Base-by-base conservation (phyloP, 805 yeast species). In the Priceomyces carsonii region DNA sequence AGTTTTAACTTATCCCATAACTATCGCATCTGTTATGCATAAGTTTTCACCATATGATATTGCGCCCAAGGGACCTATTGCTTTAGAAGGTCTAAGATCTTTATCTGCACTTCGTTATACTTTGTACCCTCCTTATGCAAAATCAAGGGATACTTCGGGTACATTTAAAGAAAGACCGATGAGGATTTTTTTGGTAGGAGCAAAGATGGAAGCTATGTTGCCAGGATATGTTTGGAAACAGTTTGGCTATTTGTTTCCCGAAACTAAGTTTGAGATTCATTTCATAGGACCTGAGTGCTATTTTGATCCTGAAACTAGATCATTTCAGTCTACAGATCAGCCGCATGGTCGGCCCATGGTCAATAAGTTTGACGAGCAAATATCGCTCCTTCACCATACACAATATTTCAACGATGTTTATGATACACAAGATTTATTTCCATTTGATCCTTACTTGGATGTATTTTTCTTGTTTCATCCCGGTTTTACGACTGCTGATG, bases 161-260 rank as follows among this genome's bases (percentile, higher is more conserved):
- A 64, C 75, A 26, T 74, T 83, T 58, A 85, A 82, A 51, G 95
- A 89, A 49, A 76, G 96, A 50, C 95, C 98, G 18, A 71, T 91
- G 69, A 79, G 99, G 50, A 69, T 93, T 24, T 93, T 93, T 62
- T 76, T 93, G 35, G 67, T 93, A 27, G 97, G 97, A 17, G 86
- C 99, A 4, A 79, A 95, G 47, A 86, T 95, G 48, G 99, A 93
- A 65, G 81, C 96, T 9, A 86, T 88, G 71, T 70, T 93, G 38
- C 99, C 99, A 3, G 85, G 86, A 18, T 95, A 85, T 57, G 91
- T 90, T 29, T 93, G 99, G 99, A 85, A 86, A 60, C 98, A 93
- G 64, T 67, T 93, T 45, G 82, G 87, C 18, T 87, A 78, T 56
- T 65, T 93, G 38, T 85, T 89, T 66, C 97, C 98, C 10, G 79